Base-by-base conservation (phyloP, 163 green algal species). In the Trebouxiophyceae sp. region DNA sequence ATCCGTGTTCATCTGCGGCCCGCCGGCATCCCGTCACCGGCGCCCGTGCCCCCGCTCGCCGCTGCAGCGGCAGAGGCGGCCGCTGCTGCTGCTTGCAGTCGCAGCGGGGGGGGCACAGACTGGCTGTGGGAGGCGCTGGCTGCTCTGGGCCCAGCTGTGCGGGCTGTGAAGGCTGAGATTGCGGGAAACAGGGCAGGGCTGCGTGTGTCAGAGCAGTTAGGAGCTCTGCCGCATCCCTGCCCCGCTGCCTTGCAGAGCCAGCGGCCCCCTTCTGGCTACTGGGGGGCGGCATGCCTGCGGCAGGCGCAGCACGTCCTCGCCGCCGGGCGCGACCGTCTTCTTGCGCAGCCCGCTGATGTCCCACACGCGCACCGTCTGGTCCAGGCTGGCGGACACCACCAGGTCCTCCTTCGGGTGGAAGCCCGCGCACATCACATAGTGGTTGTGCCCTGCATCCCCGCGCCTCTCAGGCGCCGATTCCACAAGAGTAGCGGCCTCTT, bases 381-480 rank as follows among this genome's bases (percentile, higher is more conserved):
- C 93, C 70, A 98, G 74, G 7, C 84, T 95, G 4, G 91, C 91
- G 4, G 84, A 95, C 27, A 96, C 93, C 24, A 99, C 92, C 65
- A 99, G 82, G 77, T 99, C 95, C 61, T 99, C 95, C 78, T 97
- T 97, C 30, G 87, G 80, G 82, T 99, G 95, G 81, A 99, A 99
- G 60, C 77, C 73, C 8, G 95, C 95, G 71, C 92, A 99, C 95
- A 99, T 99, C 24, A 99, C 95, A 71, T 99, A 99, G 78, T 99
- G 94, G 67, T 97, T 97, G 80, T 97, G 91, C 32, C 62, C 62
- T 68, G 63, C 63, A 57, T 30, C 16, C 16, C 16, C 12, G 39
- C 39, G 12, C 39, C 16, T 50, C 12, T 50, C 39, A 50, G 39
- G 39, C 16, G 39, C 39, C 39, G 16, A 50, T n/a, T 50, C 39